These are phyloP conservation scores for Aspergillus affinis DNA, from an alignment of 495 filamentous ascomycete species.

Conservation along the genomic window DNA sequence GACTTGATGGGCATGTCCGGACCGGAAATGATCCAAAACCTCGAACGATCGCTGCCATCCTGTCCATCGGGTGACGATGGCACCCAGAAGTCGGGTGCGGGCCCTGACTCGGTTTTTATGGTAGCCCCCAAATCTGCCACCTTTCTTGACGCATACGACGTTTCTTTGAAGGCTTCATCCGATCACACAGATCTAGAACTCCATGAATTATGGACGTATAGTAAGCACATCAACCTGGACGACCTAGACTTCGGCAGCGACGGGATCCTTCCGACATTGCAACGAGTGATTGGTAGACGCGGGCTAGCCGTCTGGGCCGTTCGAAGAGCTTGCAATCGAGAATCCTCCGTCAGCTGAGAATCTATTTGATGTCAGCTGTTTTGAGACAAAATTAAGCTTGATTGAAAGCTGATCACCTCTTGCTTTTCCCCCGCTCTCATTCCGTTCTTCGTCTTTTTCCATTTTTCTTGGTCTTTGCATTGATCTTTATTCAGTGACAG, in stretches of 20 bases:
- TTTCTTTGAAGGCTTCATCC: slow-evolving; percentile 25
- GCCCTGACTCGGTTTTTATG: slow-evolving; percentile 54
- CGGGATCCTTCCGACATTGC: slow-evolving; percentile 72
- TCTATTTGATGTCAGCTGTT: slow-evolving; percentile 9
- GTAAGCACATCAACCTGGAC: slow-evolving; percentile 81
- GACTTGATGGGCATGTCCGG: slow-evolving; percentile 83
- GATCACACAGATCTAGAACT: slow-evolving; percentile 31
- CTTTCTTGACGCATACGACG: slow-evolving; percentile 64
- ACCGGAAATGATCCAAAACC: slow-evolving; percentile 55
- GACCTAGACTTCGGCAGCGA: slow-evolving; percentile 89
- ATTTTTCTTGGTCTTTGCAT: slow-evolving; percentile 1
- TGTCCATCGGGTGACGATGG: slow-evolving; percentile 38
- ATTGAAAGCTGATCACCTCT: background rate
- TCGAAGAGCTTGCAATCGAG: slow-evolving; percentile 18
- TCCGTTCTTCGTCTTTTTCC: slow-evolving; percentile 1
- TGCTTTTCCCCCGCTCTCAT: background rate
- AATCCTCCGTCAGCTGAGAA: slow-evolving; percentile 5
- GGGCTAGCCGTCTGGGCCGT: slow-evolving; percentile 74
- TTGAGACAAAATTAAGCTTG: background rate
- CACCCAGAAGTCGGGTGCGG: background rate
- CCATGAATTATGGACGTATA: slow-evolving; percentile 70
- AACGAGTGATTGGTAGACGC: slow-evolving; percentile 73
- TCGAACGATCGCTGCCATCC: slow-evolving; percentile 53
- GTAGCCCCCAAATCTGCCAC: slow-evolving; percentile 69
- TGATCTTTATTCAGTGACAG: background rate